Percentiles rank a stretch among this genome's conserved stretches.
Evolutionary conservation across 2,329 filamentous ascomycete species (phyloP).

Genomic region (Neospermospora avenae): DNA sequence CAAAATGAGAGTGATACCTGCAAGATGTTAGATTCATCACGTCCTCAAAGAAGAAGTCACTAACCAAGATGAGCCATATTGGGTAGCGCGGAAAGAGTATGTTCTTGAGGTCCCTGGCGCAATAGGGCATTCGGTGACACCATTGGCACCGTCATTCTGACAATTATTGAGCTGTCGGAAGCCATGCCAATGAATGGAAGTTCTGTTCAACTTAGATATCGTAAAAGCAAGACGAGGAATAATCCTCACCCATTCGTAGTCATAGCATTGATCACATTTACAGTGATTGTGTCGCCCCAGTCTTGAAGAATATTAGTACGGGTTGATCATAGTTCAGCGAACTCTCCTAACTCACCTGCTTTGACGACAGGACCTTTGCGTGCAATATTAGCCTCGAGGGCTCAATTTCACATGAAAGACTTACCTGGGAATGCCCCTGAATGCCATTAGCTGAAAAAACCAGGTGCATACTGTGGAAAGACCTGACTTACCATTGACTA

Average conservation of each 20-base stretch:
- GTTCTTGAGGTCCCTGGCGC: constrained; percentile 39
- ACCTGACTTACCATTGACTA: constrained; percentile 7
- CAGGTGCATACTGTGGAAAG: no score
- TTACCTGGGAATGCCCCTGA: constrained; percentile 29
- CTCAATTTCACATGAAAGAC: constrained; percentile 32
- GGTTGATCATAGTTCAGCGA: not conserved
- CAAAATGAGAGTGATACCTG: constrained; percentile 55
- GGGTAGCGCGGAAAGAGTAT: constrained; percentile 26
- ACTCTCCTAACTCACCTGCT: constrained; percentile 23
- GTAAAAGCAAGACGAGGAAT: constrained; percentile 31
- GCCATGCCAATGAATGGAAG: constrained; percentile 45
- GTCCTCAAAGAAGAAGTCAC: not conserved
- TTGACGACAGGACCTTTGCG: constrained; percentile 31
- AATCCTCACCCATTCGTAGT: constrained; percentile 47
- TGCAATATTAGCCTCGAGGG: constrained; percentile 21
- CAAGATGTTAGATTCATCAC: not conserved
- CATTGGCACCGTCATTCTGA: constrained; percentile 41
- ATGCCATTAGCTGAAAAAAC: not conserved
- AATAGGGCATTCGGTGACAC: constrained; percentile 62
- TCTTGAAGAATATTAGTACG: not conserved
- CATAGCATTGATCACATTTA: constrained; percentile 61
- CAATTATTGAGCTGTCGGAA: constrained; percentile 44
- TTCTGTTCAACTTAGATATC: constrained; percentile 25
- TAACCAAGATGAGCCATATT: constrained; percentile 48
- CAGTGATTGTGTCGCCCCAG: constrained; percentile 44